Evolutionary conservation across 2,329 filamentous ascomycete species (phyloP).

Genomic region (Sphaerulina vaccinii): DNA sequence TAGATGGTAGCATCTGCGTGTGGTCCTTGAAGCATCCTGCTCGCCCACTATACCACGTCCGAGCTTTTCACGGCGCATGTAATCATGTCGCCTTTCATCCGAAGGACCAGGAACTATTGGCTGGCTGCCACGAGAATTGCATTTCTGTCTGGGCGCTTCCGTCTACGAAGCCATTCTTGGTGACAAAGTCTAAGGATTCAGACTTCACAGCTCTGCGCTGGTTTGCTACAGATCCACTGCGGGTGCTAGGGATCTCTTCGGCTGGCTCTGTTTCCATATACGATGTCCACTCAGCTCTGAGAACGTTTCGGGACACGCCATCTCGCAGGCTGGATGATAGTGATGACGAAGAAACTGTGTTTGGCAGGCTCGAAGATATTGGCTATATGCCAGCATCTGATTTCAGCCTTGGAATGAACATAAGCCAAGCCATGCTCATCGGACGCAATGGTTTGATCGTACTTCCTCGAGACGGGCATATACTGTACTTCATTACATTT

Average conservation of each 20-base stretch:
- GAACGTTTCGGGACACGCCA: conserved; percentile 2
- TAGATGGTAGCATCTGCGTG: conserved; percentile 26
- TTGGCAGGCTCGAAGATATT: conserved; percentile 25
- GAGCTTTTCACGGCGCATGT: conserved; percentile 21
- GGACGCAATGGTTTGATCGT: conserved; percentile 30
- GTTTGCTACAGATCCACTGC: conserved; percentile 10
- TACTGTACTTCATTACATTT: conserved; percentile 27
- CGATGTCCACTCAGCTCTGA: conserved; percentile 14
- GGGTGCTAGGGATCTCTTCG: conserved; percentile 14
- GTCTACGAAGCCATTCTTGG: conserved; percentile 15
- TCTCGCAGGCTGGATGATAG: not conserved
- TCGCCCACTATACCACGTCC: conserved; percentile 22
- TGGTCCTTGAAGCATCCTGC: conserved; percentile 25
- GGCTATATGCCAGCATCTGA: conserved; percentile 13
- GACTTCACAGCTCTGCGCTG: conserved; percentile 18
- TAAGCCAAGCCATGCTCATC: conserved; percentile 22
- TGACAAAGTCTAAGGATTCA: conserved; percentile 8
- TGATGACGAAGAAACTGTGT: conserved; percentile 24
- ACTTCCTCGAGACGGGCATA: conserved; percentile 20
- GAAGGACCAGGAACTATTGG: conserved; percentile 14
- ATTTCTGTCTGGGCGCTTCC: conserved; percentile 18
- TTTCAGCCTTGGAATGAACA: conserved; percentile 11
- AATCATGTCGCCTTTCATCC: conserved; percentile 19
- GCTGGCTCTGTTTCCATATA: conserved; percentile 15
- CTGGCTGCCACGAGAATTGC: conserved; percentile 14